A percentile compares a stretch with the other conserved stretches of the same genome.
phyloP scores from a whole-genome alignment of 345 rosid species.

The Linum tenue region DNA sequence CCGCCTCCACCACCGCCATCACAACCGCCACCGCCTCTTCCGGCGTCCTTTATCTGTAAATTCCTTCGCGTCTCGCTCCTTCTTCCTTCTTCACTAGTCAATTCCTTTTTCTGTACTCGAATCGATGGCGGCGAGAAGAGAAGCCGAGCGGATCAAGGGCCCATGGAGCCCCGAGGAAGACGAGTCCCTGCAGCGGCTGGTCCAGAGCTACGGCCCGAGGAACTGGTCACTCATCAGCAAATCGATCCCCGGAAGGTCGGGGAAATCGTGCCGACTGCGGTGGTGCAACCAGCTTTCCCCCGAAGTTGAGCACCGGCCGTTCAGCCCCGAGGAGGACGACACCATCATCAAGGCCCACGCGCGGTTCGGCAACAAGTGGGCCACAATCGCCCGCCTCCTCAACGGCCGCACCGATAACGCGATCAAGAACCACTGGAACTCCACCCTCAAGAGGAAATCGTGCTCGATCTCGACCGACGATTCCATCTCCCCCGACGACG shows the following conservation, averaged over 20 bases:
- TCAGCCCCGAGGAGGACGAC: constrained; percentile 65
- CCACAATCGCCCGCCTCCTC: neutral
- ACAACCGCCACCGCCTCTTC: neutral
- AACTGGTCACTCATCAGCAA: constrained; percentile 94
- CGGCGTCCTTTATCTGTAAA: neutral
- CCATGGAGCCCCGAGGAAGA: constrained; percentile 30
- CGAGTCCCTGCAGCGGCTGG: constrained; percentile 58
- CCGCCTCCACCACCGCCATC: constrained; percentile 23
- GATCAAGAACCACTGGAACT: neutral
- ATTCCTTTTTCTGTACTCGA: neutral
- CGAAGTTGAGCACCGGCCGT: constrained; percentile 81
- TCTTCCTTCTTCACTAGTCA: neutral
- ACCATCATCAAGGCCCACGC: constrained; percentile 76
- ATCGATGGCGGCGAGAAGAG: constrained; percentile 32
- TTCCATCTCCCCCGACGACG: constrained; percentile 12
- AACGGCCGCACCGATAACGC: neutral
- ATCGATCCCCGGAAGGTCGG: constrained; percentile 89
- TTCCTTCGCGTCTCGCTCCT: neutral
- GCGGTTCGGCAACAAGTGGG: constrained; percentile 36
- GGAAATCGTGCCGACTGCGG: constrained; percentile 55
- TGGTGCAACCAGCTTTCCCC: constrained; percentile 59
- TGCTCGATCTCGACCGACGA: constrained; percentile 27
- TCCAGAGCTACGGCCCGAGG: constrained; percentile 69
- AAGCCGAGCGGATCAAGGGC: constrained; percentile 82
- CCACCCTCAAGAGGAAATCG: constrained; percentile 45